A percentile compares a stretch with the other conserved stretches of the same genome.
Evolutionary conservation across 1,284 basidiomycete genomes (phyloP).

Genomic region (Trametes pubescens): DNA sequence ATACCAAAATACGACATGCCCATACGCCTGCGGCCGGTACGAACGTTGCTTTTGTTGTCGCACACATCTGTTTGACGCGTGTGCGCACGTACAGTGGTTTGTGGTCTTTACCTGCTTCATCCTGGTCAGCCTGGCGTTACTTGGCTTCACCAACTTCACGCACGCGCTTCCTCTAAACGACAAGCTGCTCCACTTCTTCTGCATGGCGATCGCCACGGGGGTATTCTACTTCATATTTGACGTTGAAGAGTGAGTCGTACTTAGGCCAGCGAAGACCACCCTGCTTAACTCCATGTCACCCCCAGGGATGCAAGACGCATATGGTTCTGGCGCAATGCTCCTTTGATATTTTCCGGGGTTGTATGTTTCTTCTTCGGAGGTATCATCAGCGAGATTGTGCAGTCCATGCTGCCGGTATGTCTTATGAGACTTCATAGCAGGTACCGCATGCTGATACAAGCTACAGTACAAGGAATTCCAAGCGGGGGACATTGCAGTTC

Average conservation of each 20-base stretch:
- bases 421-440: not conserved
- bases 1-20: constrained; percentile 76
- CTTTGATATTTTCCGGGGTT: constrained; percentile 71
- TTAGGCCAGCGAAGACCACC: not conserved
- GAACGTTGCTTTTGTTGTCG: constrained; percentile 35
- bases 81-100: constrained; percentile 67
- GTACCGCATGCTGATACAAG: not conserved
- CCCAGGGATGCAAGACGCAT: constrained; percentile 73
- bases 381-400: constrained; percentile 86
- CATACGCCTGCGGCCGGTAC: constrained; percentile 74
- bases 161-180: constrained; percentile 77
- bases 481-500: constrained; percentile 76
- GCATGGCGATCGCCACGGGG: constrained; percentile 79
- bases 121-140: constrained; percentile 71
- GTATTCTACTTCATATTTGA: constrained; percentile 91
- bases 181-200: constrained; percentile 87
- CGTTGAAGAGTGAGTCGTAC: constrained; percentile 75
- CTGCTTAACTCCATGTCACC: not conserved
- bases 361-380: constrained; percentile 84
- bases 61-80: constrained; percentile 2
- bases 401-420: constrained; percentile 80
- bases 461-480: constrained; percentile 81
- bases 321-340: constrained; percentile 86
- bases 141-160: constrained; percentile 78
- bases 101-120: constrained; percentile 68